Base-by-base conservation (phyloP, 2,329 filamentous ascomycete species). In the Ascosphaera apis region DNA sequence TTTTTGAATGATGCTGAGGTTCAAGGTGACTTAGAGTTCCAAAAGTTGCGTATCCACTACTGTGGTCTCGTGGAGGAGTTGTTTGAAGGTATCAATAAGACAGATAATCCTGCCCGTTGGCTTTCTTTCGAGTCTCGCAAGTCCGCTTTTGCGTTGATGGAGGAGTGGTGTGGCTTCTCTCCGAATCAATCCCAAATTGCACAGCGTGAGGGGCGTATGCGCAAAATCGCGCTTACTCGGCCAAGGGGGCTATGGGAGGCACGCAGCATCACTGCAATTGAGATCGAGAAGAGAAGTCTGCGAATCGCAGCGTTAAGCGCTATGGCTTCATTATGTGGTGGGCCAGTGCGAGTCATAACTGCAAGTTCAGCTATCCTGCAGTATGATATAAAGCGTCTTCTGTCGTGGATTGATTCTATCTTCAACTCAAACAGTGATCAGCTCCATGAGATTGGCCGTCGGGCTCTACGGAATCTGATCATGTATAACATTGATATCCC, bases 81-180 rank as follows among this genome's bases (percentile, higher is more conserved):
- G 0, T 98, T 92, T 44, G 81, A 91, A 45, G 82, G 81, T 4
- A 82, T 93, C 46, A 88, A 86, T 45, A 69, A 75, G 36, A 82
- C 82, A 0, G 74, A 73, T 41, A 81, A 93, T 40, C 78, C 83
- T 1, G 76, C 81, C 3, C 69, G 82, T 21, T 98, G 88, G 86
- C 88, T 98, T 71, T 84, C 88, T 0, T 98, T 98, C 48, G 88
- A 98, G 52, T 81, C 84, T 9, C 68, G 91, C 30, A 92, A 93
- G 51, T 93, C 88, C 3, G 79, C 86, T 0, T 98, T 98, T 50
- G 76, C 84, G 0, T 60, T 98, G 34, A 95, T 98, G 84, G 88
- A 98, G 55, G 86, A 95, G 44, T 98, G 91, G 91, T 98, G 88
- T 51, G 88, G 88, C 2, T 93, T 91, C 52, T 92, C 84, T 5